phyloP scores from a whole-genome alignment of 129 eudicot species.

The Pseudognaphalium luteoalbum region DNA sequence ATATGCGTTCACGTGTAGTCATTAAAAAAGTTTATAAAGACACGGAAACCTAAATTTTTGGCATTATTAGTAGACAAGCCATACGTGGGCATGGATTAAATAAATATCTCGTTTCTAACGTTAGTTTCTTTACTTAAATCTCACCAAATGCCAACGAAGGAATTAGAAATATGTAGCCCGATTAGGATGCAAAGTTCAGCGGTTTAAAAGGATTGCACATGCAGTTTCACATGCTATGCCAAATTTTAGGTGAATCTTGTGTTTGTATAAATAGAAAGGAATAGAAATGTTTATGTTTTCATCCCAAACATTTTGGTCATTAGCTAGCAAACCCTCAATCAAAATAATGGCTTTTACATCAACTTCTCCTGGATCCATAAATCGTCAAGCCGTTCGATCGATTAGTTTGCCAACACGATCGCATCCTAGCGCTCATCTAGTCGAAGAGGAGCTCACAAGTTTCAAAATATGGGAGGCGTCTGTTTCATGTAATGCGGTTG shows the following conservation, averaged over 20 bases:
- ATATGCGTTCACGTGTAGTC: constrained; percentile 20
- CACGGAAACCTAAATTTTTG: constrained; percentile 7
- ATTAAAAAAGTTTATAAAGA: not conserved
- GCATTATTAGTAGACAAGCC: constrained; percentile 19
- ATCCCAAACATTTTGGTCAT: constrained; percentile 17
- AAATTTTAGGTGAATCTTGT: constrained; percentile 19
- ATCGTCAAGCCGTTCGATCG: constrained; percentile 36
- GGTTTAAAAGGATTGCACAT: constrained; percentile 27
- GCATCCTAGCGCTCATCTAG: constrained; percentile 39
- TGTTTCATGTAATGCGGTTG: constrained; percentile 8
- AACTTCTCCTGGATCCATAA: constrained; percentile 16
- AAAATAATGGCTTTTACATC: constrained; percentile 31
- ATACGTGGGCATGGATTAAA: constrained; percentile 31
- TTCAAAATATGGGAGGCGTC: constrained; percentile 36
- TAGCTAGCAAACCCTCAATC: no score
- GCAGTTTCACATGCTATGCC: constrained; percentile 28
- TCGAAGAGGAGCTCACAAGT: constrained; percentile 43
- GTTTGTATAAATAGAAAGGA: constrained; percentile 33
- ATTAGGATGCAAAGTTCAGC: constrained; percentile 38
- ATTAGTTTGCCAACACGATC: constrained; percentile 58
- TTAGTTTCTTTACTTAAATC: constrained; percentile 32
- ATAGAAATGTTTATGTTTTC: constrained; percentile 17
- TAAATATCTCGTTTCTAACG: constrained; percentile 33
- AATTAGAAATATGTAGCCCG: constrained; percentile 30
- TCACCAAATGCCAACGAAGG: constrained; percentile 36